Evolutionary conservation across 2,329 filamentous ascomycete genomes (phyloP).

Genomic region (Xylariaceae sp.): DNA sequence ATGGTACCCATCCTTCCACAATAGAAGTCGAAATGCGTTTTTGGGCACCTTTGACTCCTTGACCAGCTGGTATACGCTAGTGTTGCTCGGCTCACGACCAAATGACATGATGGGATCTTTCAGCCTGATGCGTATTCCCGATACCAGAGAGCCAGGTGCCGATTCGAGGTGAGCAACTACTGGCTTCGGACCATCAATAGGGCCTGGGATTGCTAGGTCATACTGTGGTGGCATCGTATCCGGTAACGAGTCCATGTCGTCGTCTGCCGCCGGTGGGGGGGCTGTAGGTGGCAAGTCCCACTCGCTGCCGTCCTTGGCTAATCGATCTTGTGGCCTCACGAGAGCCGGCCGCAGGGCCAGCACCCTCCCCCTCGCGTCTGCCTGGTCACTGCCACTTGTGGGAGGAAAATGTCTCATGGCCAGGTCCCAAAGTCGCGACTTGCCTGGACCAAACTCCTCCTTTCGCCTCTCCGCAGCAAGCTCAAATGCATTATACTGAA

Average conservation of each 20-base stretch:
- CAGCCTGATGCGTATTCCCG: constrained; percentile 56
- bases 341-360: constrained; percentile 11
- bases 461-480: constrained; percentile 40
- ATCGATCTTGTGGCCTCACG: constrained; percentile 16
- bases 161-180: constrained; percentile 60
- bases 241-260: constrained; percentile 22
- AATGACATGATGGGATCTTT: constrained; percentile 64
- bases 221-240: constrained; percentile 30
- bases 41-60: constrained; percentile 71
- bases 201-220: too few species aligned
- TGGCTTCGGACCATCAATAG: constrained; percentile 29
- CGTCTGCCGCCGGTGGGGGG: constrained; percentile 12
- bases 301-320: constrained; percentile 19
- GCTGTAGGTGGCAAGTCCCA: constrained; percentile 18
- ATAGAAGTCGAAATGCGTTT: constrained; percentile 68
- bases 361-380: constrained; percentile 12
- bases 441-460: constrained; percentile 47
- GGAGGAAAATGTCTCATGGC: constrained; percentile 54
- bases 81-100: constrained; percentile 66
- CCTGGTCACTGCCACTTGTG: constrained; percentile 17
- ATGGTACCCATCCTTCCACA: constrained; percentile 59
- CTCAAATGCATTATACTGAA: constrained; percentile 49
- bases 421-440: constrained; percentile 45
- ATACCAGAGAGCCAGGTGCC: constrained; percentile 56
- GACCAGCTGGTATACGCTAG: constrained; percentile 53